A percentile compares a stretch with the other conserved stretches of the same genome.
Conservation (phyloP, 495 filamentous ascomycete species). For the Hypoxylon trugodes region DNA sequence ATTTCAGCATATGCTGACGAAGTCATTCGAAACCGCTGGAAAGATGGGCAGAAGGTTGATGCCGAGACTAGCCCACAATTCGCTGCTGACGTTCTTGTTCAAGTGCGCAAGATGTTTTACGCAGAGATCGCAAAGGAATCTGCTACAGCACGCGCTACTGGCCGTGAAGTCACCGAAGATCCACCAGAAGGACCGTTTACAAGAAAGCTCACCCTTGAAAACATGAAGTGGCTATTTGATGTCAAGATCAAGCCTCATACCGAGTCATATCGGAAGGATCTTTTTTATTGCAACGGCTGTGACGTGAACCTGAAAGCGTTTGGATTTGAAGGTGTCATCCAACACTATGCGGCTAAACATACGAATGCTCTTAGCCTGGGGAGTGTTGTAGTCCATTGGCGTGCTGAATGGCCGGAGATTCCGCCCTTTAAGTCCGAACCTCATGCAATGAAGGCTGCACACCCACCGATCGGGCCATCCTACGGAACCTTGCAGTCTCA, state of each 20-base stretch:
- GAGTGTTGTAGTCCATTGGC: conserved; percentile 76
- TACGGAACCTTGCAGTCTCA: conserved; percentile 10
- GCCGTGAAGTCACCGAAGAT: conserved; percentile 50
- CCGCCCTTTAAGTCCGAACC: conserved; percentile 60
- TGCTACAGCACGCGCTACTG: conserved; percentile 52
- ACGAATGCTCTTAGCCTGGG: conserved; percentile 71
- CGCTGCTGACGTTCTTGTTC: conserved; percentile 69
- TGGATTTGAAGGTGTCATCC: conserved; percentile 78
- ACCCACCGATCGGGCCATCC: not conserved
- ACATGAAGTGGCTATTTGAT: conserved; percentile 87
- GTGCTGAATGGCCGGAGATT: conserved; percentile 77
- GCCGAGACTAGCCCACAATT: conserved; percentile 69
- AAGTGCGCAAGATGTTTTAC: conserved; percentile 70
- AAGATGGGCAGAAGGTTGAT: conserved; percentile 61
- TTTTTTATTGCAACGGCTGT: conserved; percentile 78
- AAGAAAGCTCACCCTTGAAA: conserved; percentile 73
- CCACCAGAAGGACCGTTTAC: conserved; percentile 62
- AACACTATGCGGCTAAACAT: conserved; percentile 84
- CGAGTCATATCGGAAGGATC: conserved; percentile 67
- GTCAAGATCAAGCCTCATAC: conserved; percentile 74
- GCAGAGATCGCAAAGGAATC: conserved; percentile 62
- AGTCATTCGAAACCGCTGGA: conserved; percentile 67
- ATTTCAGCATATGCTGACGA: conserved; percentile 71
- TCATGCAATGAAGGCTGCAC: not conserved
- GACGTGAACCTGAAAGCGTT: conserved; percentile 68